Percentiles rank a stretch among this genome's conserved stretches.
Evolutionary conservation across 176 grass and related monocot genomes (phyloP).

Genomic region (Melocanna baccifera): DNA sequence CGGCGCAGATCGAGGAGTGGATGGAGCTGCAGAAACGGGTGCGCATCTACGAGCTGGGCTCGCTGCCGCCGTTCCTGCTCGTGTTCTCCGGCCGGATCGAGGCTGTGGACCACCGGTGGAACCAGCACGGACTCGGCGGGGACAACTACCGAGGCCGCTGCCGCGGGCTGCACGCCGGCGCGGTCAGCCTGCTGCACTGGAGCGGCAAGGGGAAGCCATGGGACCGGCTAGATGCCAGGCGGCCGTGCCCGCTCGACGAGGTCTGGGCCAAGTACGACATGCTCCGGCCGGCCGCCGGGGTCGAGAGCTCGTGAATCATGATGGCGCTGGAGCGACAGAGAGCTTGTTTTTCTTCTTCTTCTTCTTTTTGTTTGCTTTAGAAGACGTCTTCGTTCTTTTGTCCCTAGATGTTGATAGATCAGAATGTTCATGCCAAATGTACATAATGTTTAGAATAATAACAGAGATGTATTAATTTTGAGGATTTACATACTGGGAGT

Average conservation of each 20-base stretch:
- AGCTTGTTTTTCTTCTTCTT: slow-evolving; percentile 10
- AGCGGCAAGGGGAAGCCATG: slow-evolving; percentile 89
- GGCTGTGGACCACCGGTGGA: slow-evolving; percentile 72
- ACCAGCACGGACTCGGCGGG: slow-evolving; percentile 89
- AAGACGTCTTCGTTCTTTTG: slow-evolving; percentile 37
- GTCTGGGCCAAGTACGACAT: slow-evolving; percentile 87
- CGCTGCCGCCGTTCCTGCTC: slow-evolving; percentile 81
- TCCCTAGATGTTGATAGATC: slow-evolving; percentile 2
- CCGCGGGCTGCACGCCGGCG: slow-evolving; percentile 72
- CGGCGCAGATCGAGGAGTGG: slow-evolving; percentile 73
- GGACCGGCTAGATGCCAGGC: slow-evolving; percentile 56
- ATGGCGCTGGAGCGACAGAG: background rate
- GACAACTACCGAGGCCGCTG: slow-evolving; percentile 78
- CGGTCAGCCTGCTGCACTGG: slow-evolving; percentile 88
- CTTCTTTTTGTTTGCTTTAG: slow-evolving; percentile 21
- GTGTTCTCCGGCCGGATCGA: slow-evolving; percentile 78
- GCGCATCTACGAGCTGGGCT: slow-evolving; percentile 87
- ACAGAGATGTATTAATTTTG: background rate
- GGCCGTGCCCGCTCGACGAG: slow-evolving; percentile 72
- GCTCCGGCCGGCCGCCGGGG: slow-evolving; percentile 31
- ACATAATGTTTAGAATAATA: slow-evolving; percentile 24
- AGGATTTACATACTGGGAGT: too few relatives aligned
- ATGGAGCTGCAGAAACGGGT: slow-evolving; percentile 80
- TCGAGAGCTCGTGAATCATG: slow-evolving; percentile 45
- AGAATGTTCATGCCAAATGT: slow-evolving; percentile 29